Percentiles rank a stretch among this genome's conserved stretches.
These are phyloP conservation scores for Fusarium goolgardi DNA, from an alignment of 2,329 filamentous ascomycete genomes.

Conservation along the genomic window DNA sequence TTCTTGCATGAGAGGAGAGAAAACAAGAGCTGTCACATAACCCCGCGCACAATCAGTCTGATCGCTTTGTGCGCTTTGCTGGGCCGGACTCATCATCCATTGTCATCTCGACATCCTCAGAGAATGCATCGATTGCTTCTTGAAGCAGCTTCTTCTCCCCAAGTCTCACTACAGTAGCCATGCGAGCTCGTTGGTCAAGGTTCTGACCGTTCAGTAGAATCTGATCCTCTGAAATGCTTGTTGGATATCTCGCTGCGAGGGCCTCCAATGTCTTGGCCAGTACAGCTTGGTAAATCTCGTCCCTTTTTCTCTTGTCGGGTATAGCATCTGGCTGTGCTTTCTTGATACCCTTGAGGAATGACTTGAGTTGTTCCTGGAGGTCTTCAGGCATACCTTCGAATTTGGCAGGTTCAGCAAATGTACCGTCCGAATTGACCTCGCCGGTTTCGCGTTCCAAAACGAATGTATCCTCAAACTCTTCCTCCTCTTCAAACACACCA, in stretches of 20 bases:
- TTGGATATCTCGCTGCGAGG: slow-evolving; percentile 57
- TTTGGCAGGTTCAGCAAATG: slow-evolving; percentile 53
- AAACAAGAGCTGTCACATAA: slow-evolving; percentile 25
- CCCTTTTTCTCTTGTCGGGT: slow-evolving; percentile 62
- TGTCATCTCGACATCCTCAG: slow-evolving; percentile 44
- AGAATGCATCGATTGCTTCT: slow-evolving; percentile 59
- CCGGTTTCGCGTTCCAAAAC: slow-evolving; percentile 70
- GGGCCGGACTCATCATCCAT: slow-evolving; percentile 44
- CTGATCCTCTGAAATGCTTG: slow-evolving; percentile 56
- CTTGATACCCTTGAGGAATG: slow-evolving; percentile 61
- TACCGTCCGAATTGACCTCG: slow-evolving; percentile 63
- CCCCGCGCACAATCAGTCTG: slow-evolving; percentile 24
- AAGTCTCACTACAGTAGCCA: slow-evolving; percentile 75
- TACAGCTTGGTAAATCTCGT: slow-evolving; percentile 58
- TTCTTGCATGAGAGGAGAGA: slow-evolving; percentile 37
- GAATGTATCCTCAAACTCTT: slow-evolving; percentile 79
- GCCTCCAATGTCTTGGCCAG: slow-evolving; percentile 55
- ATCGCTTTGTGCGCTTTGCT: slow-evolving; percentile 49
- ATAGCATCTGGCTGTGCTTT: slow-evolving; percentile 58
- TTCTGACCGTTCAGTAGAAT: slow-evolving; percentile 49
- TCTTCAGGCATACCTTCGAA: slow-evolving; percentile 61
- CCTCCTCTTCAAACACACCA: slow-evolving; percentile 68
- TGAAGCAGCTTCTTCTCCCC: slow-evolving; percentile 78
- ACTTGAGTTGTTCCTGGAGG: slow-evolving; percentile 63
- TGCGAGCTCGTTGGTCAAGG: slow-evolving; percentile 57